These are phyloP conservation scores for Plenodomus tracheiphilus DNA, from an alignment of 2,329 filamentous ascomycete genomes.

Conservation along the genomic window DNA sequence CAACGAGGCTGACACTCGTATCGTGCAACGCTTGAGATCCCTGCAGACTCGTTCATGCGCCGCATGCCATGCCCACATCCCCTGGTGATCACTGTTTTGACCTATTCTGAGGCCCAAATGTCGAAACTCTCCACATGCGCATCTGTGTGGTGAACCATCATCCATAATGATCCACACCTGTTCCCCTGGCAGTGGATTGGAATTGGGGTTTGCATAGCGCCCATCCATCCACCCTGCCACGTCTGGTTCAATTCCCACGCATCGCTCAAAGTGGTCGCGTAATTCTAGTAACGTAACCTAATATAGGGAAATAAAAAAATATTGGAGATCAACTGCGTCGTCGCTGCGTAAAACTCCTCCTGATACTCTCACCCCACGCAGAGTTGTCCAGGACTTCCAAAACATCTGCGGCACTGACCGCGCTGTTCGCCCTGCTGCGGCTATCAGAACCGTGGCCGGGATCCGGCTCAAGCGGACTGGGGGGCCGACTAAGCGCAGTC, in stretches of 20 bases:
- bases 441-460: slow-evolving; percentile 41
- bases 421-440: slow-evolving; percentile 66
- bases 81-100: neutral
- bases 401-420: slow-evolving; percentile 75
- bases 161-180: too few relatives aligned
- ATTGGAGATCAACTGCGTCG: slow-evolving; percentile 40
- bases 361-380: slow-evolving; percentile 90
- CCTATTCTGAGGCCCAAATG: neutral
- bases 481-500: slow-evolving; percentile 46
- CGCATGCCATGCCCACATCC: neutral
- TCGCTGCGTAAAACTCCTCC: slow-evolving; percentile 77
- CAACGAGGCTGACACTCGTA: neutral
- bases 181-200: neutral
- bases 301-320: neutral
- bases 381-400: slow-evolving; percentile 86
- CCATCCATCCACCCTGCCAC: too few relatives aligned
- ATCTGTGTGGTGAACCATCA: neutral
- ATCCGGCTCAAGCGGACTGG: slow-evolving; percentile 39
- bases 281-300: neutral
- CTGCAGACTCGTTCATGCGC: neutral
- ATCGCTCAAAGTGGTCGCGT: neutral
- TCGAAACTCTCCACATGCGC: neutral
- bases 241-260: too few relatives aligned
- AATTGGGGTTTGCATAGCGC: neutral
- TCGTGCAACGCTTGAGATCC: neutral